Percentiles rank a stretch among this genome's conserved stretches.
Conservation (phyloP, 805 yeast genomes). For the Helenozyma baotianmanensis region DNA sequence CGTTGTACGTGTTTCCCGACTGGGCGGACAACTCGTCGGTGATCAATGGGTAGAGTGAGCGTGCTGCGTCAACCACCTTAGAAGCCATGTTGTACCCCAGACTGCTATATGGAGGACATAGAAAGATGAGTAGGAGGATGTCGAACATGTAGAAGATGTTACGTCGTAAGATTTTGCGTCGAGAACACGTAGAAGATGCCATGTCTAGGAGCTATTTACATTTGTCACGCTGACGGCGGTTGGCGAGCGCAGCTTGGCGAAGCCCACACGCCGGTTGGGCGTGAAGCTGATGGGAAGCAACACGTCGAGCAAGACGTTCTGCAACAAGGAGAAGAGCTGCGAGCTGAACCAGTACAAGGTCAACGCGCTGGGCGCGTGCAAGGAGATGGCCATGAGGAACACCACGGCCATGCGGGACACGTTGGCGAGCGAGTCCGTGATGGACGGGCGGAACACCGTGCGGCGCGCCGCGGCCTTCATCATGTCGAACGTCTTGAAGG, state of each 20-base stretch:
- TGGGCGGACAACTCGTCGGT: constrained; percentile 25
- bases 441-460: constrained; percentile 48
- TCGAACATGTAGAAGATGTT: too few relatives aligned
- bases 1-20: constrained; percentile 20
- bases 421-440: constrained; percentile 61
- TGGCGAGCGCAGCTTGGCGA: constrained; percentile 11
- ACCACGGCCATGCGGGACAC: constrained; percentile 71
- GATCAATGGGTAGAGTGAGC: constrained; percentile 21
- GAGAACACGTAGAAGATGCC: too few relatives aligned
- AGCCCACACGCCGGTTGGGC: constrained; percentile 35
- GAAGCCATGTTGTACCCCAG: too few relatives aligned
- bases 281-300: constrained; percentile 54
- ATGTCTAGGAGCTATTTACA: too few relatives aligned
- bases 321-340: constrained; percentile 68
- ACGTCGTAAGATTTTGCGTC: too few relatives aligned
- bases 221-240: constrained; percentile 12
- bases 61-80: constrained; percentile 7
- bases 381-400: constrained; percentile 75
- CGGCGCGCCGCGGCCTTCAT: constrained; percentile 38
- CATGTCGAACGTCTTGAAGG: constrained; percentile 57
- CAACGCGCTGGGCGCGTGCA: constrained; percentile 82
- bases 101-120: too few relatives aligned
- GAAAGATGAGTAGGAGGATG: too few relatives aligned
- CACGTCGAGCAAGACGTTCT: constrained; percentile 67
- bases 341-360: constrained; percentile 90